phyloP scores from a whole-genome alignment of 805 yeast genomes.

The Yueomyces sp. region DNA sequence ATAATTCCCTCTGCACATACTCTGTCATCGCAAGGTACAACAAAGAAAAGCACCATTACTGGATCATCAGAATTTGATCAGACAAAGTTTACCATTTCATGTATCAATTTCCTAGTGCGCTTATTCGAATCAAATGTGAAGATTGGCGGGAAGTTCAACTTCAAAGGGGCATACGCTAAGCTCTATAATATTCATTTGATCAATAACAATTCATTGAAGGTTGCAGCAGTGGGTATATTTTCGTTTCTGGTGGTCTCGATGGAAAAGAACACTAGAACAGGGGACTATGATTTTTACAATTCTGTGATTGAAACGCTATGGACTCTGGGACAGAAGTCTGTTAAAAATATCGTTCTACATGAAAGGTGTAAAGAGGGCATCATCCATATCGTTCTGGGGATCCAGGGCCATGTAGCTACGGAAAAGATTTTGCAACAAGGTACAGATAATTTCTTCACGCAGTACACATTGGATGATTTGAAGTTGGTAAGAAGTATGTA shows the following conservation, averaged over 20 bases:
- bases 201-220: constrained; percentile 5
- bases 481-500: no score
- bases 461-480: no score
- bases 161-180: constrained; percentile 14
- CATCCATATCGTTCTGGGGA: no score
- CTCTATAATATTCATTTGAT: constrained; percentile 14
- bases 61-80: constrained; percentile 7
- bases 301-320: background rate
- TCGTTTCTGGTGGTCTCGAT: constrained; percentile 2
- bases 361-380: no score
- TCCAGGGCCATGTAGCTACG: no score
- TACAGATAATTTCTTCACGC: no score
- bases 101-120: constrained; percentile 14
- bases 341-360: no score
- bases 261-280: background rate
- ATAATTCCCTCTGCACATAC: constrained; percentile 10
- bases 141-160: constrained; percentile 7
- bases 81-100: constrained; percentile 7
- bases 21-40: constrained; percentile 3
- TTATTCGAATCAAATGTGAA: constrained; percentile 12
- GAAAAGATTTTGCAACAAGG: no score
- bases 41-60: background rate
- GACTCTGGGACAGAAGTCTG: background rate
- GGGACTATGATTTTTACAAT: no score
- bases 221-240: constrained; percentile 6